phyloP scores from a whole-genome alignment of 1,139 yeast genomes.

The Tardiomyces digboiensis region DNA sequence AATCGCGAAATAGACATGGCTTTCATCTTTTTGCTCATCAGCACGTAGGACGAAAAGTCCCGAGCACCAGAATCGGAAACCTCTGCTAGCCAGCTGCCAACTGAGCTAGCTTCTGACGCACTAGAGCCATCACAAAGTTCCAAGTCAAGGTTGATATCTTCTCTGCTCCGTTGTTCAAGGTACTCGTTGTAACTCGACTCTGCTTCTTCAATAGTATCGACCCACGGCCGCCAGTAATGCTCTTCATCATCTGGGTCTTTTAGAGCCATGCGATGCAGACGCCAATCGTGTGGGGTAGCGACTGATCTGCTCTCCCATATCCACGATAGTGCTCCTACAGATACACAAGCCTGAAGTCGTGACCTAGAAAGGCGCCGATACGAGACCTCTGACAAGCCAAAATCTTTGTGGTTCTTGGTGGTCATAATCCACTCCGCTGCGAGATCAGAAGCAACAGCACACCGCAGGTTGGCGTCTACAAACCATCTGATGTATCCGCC shows the following conservation, averaged over 20 bases:
- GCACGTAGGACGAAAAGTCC: not conserved
- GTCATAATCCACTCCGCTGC: slow-evolving; percentile 1
- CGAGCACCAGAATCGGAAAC: not conserved
- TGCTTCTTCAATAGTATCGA: slow-evolving; percentile 11
- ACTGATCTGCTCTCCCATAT: slow-evolving; percentile 20
- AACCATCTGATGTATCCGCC: not conserved
- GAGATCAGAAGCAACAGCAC: not conserved
- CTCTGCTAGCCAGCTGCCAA: not conserved
- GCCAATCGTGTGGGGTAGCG: slow-evolving; percentile 11
- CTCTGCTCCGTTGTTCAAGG: not conserved
- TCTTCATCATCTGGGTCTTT: slow-evolving; percentile 20
- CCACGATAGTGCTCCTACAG: slow-evolving; percentile 11
- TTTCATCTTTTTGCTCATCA: not conserved
- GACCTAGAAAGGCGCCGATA: slow-evolving; percentile 13
- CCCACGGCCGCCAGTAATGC: slow-evolving; percentile 21
- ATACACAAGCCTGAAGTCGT: slow-evolving; percentile 14
- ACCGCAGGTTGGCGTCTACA: not conserved
- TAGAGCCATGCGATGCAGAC: slow-evolving; percentile 14
- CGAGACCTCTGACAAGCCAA: not conserved
- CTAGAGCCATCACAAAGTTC: not conserved
- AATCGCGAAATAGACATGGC: not conserved
- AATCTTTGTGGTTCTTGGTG: slow-evolving; percentile 1
- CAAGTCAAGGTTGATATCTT: not conserved
- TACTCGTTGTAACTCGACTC: slow-evolving; percentile 12
- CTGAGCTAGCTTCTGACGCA: not conserved